Conservation (phyloP, 306 rosid genomes). For the Senna siamea region DNA sequence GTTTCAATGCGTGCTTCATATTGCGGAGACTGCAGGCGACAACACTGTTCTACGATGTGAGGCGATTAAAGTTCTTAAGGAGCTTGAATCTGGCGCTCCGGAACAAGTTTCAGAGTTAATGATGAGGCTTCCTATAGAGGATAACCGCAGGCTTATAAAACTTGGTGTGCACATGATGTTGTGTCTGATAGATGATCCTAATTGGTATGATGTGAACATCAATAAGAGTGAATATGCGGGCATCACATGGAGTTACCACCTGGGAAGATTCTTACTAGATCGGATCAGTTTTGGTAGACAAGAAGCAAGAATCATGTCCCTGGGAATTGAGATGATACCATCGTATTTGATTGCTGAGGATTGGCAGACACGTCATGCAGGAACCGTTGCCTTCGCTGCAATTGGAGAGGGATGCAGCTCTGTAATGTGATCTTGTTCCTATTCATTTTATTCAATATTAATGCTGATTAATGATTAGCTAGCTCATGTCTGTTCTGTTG, state of each 20-base stretch:
- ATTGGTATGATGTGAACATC: constrained; percentile 12
- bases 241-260: background rate
- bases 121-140: background rate
- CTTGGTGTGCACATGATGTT: constrained; percentile 22
- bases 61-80: constrained; percentile 14
- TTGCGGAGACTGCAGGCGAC: background rate
- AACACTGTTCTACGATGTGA: background rate
- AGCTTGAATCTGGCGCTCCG: background rate
- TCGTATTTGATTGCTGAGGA: background rate
- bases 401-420: background rate
- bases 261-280: constrained; percentile 23
- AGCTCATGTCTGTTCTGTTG: background rate
- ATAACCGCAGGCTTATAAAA: background rate
- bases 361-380: constrained; percentile 39
- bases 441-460: background rate
- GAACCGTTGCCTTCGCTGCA: background rate
- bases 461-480: background rate
- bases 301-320: background rate
- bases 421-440: constrained; percentile 8
- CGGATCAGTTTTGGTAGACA: background rate
- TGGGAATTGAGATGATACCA: background rate
- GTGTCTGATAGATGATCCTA: constrained; percentile 7
- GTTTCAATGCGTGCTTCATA: constrained; percentile 24
- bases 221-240: background rate
- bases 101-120: background rate